Base-by-base conservation (phyloP, 345 rosid species). In the Passiflora organensis region DNA sequence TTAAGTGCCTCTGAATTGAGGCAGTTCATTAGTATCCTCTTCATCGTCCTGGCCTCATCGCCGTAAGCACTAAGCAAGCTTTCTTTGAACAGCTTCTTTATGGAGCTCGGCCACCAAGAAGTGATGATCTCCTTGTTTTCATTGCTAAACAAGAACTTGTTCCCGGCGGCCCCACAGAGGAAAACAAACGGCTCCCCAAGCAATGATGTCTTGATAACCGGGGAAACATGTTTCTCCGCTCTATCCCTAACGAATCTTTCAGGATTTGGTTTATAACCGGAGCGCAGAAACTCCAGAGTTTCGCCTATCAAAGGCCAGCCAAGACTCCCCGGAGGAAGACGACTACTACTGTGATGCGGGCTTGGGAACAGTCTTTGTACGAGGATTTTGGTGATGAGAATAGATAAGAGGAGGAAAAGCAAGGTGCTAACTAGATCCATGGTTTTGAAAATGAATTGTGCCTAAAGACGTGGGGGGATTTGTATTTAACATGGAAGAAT, bases 41-140 rank as follows among this genome's bases (percentile, higher is more conserved):
- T 61, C 20, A 55, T 19, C 41, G 28, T 34, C 63, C 45, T 71
- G 16, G 54, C 76, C 22, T 71, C 71, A 12, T 71, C 71, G 4
- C 76, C 71, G 16, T 25, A 48, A 34, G 55, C 48, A 46, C 25
- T 55, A 38, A 56, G 0, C 44, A 71, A 55, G 34, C 59, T 19
- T 37, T 55, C 34, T 25, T 56, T 57, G 20, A 58, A 10, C 11
- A 57, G 43, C 32, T 20, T 45, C 28, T 24, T 43, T 19, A 43
- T 16, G 0, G 58, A 19, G 2, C 1, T 20, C 10, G 60, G 55
- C 60, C 60, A 37, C 67, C 67, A 54, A 14, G 20, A 6, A 2
- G 20, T 17, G 25, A 54, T 28, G 5, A 28, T 48, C 54, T 45
- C 15, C 38, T 63, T 63, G 59, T 53, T 62, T 48, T 53, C 59